Evolutionary conservation across 2,329 filamentous ascomycete genomes (phyloP).

Genomic region (Xylariaceae sp.): DNA sequence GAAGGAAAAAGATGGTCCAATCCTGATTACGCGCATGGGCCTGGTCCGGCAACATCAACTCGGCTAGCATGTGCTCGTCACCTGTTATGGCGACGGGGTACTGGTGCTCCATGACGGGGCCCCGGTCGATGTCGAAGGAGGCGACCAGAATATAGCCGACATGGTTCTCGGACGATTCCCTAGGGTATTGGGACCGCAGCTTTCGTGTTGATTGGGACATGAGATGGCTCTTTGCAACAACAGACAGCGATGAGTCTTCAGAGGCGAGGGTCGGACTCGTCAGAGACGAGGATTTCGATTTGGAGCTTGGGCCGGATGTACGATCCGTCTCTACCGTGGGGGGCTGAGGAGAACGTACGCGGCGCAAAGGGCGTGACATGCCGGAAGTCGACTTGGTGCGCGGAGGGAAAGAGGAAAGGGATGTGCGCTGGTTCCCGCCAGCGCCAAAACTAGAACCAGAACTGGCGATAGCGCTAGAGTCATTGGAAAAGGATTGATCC

Average conservation of each 20-base stretch:
- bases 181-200: conserved; percentile 70
- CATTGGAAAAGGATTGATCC: conserved; percentile 35
- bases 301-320: conserved; percentile 55
- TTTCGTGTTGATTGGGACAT: conserved; percentile 51
- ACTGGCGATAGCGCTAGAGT: background rate
- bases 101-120: conserved; percentile 97
- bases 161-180: conserved; percentile 77
- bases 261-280: conserved; percentile 48
- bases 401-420: conserved; percentile 62
- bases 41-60: conserved; percentile 97
- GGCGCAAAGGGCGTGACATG: conserved; percentile 52
- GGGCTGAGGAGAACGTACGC: conserved; percentile 53
- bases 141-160: conserved; percentile 98
- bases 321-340: conserved; percentile 50
- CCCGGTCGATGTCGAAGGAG: conserved; percentile 93
- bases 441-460: conserved; percentile 5
- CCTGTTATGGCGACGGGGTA: conserved; percentile 93
- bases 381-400: conserved; percentile 48
- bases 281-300: conserved; percentile 54
- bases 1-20: conserved; percentile 98
- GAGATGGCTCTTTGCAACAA: conserved; percentile 47
- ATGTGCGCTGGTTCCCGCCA: conserved; percentile 44
- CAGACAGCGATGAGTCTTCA: conserved; percentile 58
- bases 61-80: conserved; percentile 95
- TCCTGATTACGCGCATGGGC: conserved; percentile 92